Conservation (phyloP, 2,329 filamentous ascomycete genomes). For the Ciborinia camelliae region DNA sequence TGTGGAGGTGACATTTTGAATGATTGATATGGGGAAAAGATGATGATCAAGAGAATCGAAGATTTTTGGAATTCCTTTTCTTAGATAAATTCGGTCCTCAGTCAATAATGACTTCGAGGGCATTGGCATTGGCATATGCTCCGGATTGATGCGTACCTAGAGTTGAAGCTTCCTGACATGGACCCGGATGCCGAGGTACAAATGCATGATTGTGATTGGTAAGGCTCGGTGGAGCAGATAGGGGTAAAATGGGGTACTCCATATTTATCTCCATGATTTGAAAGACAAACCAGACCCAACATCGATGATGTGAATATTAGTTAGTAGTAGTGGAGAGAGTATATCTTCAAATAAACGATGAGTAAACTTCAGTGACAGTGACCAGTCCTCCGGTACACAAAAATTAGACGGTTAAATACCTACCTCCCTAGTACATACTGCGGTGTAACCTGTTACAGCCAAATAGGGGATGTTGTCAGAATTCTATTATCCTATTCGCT, state of each 20-base stretch:
- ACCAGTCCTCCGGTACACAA: neutral
- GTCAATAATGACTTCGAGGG: slow-evolving; percentile 14
- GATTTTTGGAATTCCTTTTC: neutral
- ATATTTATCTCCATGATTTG: neutral
- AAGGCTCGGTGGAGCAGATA: neutral
- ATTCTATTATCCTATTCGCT: neutral
- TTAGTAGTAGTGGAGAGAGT: neutral
- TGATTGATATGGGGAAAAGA: slow-evolving; percentile 5
- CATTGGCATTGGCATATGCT: neutral
- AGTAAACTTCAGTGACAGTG: neutral
- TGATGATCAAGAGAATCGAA: neutral
- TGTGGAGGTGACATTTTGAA: slow-evolving; percentile 38
- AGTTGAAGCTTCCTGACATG: neutral
- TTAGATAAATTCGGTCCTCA: slow-evolving; percentile 24
- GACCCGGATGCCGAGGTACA: slow-evolving; percentile 14
- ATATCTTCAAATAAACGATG: slow-evolving; percentile 13
- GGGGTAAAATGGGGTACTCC: slow-evolving; percentile 10
- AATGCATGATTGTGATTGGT: neutral
- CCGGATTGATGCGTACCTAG: neutral
- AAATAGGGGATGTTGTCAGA: neutral
- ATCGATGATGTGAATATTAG: neutral
- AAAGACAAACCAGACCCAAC: neutral
- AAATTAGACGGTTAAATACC: neutral
- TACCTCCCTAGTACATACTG: too few species aligned
- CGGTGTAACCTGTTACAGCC: slow-evolving; percentile 2